A percentile compares a stretch with the other conserved stretches of the same genome.
Evolutionary conservation across 768 basidiomycete species (phyloP).

Genomic region (Serendipita vermifera): DNA sequence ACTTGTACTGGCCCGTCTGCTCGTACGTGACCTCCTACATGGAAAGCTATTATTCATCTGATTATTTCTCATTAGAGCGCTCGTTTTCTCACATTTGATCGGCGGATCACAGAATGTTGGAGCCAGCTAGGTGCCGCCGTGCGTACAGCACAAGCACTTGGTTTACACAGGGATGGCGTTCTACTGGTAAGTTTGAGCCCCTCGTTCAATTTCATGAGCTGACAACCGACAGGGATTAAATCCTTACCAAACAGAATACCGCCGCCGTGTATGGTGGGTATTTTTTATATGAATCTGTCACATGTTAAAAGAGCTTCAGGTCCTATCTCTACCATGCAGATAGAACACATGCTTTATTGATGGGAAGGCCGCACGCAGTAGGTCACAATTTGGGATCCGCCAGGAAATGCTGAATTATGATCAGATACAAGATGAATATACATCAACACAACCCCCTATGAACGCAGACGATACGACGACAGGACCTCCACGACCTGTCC

Average conservation of each 20-base stretch:
- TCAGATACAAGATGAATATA: constrained; percentile 71
- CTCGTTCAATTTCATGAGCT: background rate
- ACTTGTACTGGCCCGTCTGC: constrained; percentile 78
- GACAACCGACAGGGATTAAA: constrained; percentile 44
- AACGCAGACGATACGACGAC: constrained; percentile 44
- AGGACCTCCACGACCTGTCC: constrained; percentile 6
- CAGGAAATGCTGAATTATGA: constrained; percentile 12
- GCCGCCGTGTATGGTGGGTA: constrained; percentile 73
- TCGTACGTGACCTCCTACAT: constrained; percentile 31
- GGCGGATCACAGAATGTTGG: constrained; percentile 91
- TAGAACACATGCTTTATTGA: constrained; percentile 79
- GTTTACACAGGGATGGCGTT: constrained; percentile 78
- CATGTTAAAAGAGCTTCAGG: constrained; percentile 29
- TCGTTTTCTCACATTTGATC: constrained; percentile 55
- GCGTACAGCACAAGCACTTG: constrained; percentile 84
- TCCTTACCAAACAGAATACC: constrained; percentile 68
- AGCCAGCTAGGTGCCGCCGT: constrained; percentile 89
- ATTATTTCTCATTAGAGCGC: constrained; percentile 42
- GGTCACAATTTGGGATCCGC: background rate
- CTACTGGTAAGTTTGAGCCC: constrained; percentile 45
- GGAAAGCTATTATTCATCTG: constrained; percentile 7
- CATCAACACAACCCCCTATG: constrained; percentile 63
- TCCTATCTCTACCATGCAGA: constrained; percentile 90
- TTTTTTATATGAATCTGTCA: constrained; percentile 3
- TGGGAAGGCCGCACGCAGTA: constrained; percentile 68